Conservation (phyloP, 768 basidiomycete species). For the Brasilioporus rufonigricans region DNA sequence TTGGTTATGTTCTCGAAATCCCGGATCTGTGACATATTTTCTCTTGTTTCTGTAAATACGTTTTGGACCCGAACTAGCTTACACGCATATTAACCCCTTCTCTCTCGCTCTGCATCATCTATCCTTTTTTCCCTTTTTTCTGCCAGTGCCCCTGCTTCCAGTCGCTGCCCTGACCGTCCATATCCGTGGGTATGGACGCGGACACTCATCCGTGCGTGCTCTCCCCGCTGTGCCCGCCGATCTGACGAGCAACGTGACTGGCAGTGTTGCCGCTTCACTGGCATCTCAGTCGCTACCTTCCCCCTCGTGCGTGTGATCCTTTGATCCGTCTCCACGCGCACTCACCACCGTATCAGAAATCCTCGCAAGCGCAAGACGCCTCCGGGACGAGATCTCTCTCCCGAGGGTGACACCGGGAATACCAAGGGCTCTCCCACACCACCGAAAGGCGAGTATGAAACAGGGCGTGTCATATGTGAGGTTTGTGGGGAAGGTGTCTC, state of each 20-base stretch:
- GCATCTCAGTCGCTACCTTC: constrained; percentile 14
- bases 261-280: constrained; percentile 13
- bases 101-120: constrained; percentile 15
- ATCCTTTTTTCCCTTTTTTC: constrained; percentile 8
- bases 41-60: constrained; percentile 40
- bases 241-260: constrained; percentile 13
- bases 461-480: constrained; percentile 65
- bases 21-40: constrained; percentile 41
- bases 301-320: constrained; percentile 20
- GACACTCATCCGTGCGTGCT: constrained; percentile 18
- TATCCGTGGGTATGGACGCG: constrained; percentile 21
- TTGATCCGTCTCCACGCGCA: constrained; percentile 17
- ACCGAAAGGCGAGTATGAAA: constrained; percentile 56
- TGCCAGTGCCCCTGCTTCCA: background rate
- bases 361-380: constrained; percentile 42
- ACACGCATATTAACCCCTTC: constrained; percentile 35
- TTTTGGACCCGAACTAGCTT: constrained; percentile 37
- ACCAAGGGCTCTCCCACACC: constrained; percentile 10
- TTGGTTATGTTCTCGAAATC: constrained; percentile 40
- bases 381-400: constrained; percentile 22
- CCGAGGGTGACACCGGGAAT: constrained; percentile 12
- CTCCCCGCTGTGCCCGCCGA: constrained; percentile 6
- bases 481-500: constrained; percentile 60
- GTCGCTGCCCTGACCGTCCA: constrained; percentile 3
- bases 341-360: constrained; percentile 24